Evolutionary conservation across 2,329 filamentous ascomycete genomes (phyloP), one percentile per base, ranked within the genome.

Genomic region (Claviceps humidiphila): DNA sequence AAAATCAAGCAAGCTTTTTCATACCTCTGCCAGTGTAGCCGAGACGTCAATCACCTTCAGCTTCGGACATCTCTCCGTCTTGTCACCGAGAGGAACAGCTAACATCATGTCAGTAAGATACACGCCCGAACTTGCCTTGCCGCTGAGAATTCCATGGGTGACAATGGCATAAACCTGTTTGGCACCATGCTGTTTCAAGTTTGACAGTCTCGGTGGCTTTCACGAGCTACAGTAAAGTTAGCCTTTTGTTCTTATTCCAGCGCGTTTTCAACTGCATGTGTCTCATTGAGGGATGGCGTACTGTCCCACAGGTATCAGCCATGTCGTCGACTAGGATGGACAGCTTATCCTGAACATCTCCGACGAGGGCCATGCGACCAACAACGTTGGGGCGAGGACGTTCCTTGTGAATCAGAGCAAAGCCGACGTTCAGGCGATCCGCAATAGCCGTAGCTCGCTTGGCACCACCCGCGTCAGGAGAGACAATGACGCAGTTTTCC

Each of bases 321-420:
- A 97, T 96, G 66, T 97, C 91, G 66, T 97, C 17, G 17, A 98
- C 91, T 48, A 98, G 82, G 64, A 98, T 96, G 55, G 91, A 91
- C 34, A 91, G 83, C 73, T 93, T 93, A 71, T 87, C 87, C 58
- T 82, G 79, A 47, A 97, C 93, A 58, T 94, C 89, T 59, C 93
- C 93, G 49, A 97, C 91, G n/a, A 98, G 84, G 1, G 72, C 87
- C 89, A 95, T 95, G 61, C 88, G 84, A 9, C 86, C 89, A 55
- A 95, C 89, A 64, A 94, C 89, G 63, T 95, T 94, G 54, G 74
- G 74, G 5, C 88, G 82, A 5, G 89, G 86, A 53, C 90, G 87
- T 71, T 96, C 91, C 74, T 97, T 96, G 78, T 96, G 90, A 60
- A 97, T 97, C 51, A 97, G 80, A 8, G 91, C 91, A 67, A 97